phyloP scores from a whole-genome alignment of 176 grass and related monocot genomes.

The Triticum urartu region DNA sequence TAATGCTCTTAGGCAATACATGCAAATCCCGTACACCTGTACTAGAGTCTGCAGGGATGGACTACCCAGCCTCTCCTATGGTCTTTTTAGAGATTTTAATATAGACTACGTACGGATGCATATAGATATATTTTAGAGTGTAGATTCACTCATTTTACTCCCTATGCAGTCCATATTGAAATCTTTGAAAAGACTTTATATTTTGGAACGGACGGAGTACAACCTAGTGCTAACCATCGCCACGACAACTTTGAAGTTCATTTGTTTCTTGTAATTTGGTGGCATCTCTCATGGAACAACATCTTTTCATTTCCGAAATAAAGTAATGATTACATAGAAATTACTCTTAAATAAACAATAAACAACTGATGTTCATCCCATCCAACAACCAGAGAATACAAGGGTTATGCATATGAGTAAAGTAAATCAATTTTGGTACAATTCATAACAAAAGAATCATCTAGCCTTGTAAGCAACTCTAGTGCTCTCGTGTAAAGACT shows the following conservation, averaged over 20 bases:
- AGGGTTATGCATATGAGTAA: background rate
- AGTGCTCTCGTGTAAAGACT: no score
- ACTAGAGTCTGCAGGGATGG: background rate
- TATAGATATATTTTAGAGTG: no score
- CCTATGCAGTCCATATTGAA: no score
- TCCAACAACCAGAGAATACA: background rate
- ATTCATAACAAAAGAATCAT: background rate
- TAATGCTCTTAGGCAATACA: no score
- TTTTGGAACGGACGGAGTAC: no score
- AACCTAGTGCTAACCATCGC: background rate
- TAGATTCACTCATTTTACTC: no score
- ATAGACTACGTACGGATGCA: no score
- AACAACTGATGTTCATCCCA: no score
- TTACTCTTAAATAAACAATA: no score
- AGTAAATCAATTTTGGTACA: background rate
- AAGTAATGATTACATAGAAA: no score
- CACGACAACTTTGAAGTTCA: background rate
- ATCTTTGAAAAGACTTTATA: no score
- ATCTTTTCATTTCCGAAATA: background rate
- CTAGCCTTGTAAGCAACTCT: background rate
- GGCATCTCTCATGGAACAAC: background rate
- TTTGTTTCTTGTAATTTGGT: background rate
- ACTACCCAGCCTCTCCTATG: background rate
- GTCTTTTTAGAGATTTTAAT: no score
- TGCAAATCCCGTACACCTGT: background rate